These are phyloP conservation scores for Alternaria hordeiaustralica DNA, from an alignment of 2,329 filamentous ascomycete genomes.

Conservation along the genomic window DNA sequence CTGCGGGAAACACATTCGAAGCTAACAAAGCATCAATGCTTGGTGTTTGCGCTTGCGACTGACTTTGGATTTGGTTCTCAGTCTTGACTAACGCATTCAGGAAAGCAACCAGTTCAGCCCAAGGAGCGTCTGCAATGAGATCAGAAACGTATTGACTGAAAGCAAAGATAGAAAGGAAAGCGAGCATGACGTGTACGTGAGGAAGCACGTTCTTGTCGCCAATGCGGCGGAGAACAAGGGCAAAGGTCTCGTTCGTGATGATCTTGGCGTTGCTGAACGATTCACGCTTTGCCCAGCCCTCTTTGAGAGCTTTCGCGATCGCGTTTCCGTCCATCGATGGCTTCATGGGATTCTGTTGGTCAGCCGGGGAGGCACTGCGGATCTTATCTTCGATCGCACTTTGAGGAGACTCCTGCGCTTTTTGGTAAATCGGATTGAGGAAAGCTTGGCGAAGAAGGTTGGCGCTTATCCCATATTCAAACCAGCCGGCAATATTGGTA, in stretches of 20 bases:
- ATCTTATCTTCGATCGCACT: conserved; percentile 10
- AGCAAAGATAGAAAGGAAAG: conserved; percentile 61
- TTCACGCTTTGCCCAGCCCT: too few relatives aligned
- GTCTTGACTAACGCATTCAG: conserved; percentile 59
- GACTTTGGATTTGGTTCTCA: conserved; percentile 35
- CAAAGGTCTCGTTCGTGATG: conserved; percentile 56
- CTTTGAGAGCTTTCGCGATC: too few relatives aligned
- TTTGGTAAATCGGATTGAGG: too few relatives aligned
- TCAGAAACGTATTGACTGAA: conserved; percentile 40
- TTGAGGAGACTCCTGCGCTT: too few relatives aligned
- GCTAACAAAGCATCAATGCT: conserved; percentile 39
- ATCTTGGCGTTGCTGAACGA: too few relatives aligned
- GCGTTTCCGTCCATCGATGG: too few relatives aligned
- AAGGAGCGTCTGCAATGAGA: conserved; percentile 55
- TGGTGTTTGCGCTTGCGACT: conserved; percentile 21
- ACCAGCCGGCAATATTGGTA: conserved; percentile 60
- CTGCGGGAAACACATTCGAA: conserved; percentile 56
- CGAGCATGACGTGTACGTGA: conserved; percentile 67
- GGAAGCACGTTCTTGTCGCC: conserved; percentile 67
- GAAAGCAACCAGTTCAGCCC: conserved; percentile 59
- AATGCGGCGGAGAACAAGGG: conserved; percentile 58
- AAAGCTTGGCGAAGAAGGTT: conserved; percentile 46
- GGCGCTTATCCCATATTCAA: conserved; percentile 60
- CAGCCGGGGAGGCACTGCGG: conserved; percentile 16
- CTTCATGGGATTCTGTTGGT: not conserved